Conservation (phyloP, 2,329 filamentous ascomycete species). For the Pseudogymnoascus sp. region DNA sequence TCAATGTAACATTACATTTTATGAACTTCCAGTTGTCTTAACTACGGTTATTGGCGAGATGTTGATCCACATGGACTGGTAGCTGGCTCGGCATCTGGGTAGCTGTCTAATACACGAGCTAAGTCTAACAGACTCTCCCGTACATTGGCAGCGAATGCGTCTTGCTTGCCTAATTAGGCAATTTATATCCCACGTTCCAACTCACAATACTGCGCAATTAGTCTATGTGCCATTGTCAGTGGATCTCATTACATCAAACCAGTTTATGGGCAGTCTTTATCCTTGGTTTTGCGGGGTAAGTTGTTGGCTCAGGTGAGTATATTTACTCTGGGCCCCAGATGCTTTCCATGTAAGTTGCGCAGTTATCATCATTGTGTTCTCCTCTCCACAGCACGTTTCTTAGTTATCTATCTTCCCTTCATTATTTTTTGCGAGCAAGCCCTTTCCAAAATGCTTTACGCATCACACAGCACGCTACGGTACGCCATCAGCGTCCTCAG, state of each 20-base stretch:
- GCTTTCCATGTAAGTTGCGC: background rate
- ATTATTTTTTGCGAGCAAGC: background rate
- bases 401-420: background rate
- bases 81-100: background rate
- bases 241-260: background rate
- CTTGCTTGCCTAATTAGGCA: conserved; percentile 5
- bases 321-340: background rate
- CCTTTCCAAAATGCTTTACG: background rate
- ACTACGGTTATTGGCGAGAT: background rate
- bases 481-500: background rate
- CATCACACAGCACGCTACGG: background rate
- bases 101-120: background rate
- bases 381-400: background rate
- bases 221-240: background rate
- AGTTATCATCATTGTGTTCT: background rate
- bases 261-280: background rate
- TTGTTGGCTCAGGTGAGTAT: background rate
- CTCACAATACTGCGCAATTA: background rate
- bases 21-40: background rate
- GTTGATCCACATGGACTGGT: background rate
- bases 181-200: background rate
- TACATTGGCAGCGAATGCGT: background rate
- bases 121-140: background rate
- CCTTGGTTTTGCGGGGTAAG: background rate
- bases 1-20: conserved; percentile 1